Evolutionary conservation across 345 rosid genomes (phyloP).

Genomic region (Carallia brachiata): DNA sequence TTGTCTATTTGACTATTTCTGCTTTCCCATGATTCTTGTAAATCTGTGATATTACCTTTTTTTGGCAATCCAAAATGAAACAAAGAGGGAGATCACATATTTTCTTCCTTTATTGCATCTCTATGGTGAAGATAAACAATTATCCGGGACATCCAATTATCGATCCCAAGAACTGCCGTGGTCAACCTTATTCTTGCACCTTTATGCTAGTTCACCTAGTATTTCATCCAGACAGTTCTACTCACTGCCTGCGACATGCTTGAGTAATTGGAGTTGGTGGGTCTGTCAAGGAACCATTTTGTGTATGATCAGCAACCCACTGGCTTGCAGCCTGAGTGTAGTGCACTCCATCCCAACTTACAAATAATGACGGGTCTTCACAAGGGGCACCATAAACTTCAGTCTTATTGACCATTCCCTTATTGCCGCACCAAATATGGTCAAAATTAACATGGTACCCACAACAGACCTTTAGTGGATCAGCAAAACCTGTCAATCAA

Average conservation of each 20-base stretch:
- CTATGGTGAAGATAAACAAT: not conserved
- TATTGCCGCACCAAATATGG: constrained; percentile 60
- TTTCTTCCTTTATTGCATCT: not conserved
- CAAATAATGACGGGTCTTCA: constrained; percentile 41
- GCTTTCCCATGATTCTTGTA: not conserved
- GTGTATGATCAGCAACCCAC: constrained; percentile 64
- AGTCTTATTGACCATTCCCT: constrained; percentile 36
- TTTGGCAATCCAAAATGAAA: not conserved
- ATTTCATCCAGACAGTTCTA: not conserved
- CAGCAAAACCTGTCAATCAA: constrained; percentile 41
- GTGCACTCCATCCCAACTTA: constrained; percentile 64
- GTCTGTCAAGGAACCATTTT: constrained; percentile 54
- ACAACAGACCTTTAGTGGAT: constrained; percentile 57
- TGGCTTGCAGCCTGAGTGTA: constrained; percentile 57
- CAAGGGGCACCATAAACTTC: constrained; percentile 45
- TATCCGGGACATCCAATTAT: not conserved
- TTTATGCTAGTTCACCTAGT: not conserved
- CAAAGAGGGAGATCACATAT: not conserved
- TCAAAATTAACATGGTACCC: constrained; percentile 52
- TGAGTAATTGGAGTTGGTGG: constrained; percentile 56
- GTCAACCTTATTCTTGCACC: not conserved
- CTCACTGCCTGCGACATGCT: constrained; percentile 56
- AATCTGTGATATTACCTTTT: not conserved
- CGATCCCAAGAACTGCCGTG: not conserved
- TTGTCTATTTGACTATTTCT: too few species aligned